Percentiles rank a stretch among this genome's conserved stretches.
Evolutionary conservation across 495 filamentous ascomycete genomes (phyloP).

Genomic region (Trichocladium antarcticum): DNA sequence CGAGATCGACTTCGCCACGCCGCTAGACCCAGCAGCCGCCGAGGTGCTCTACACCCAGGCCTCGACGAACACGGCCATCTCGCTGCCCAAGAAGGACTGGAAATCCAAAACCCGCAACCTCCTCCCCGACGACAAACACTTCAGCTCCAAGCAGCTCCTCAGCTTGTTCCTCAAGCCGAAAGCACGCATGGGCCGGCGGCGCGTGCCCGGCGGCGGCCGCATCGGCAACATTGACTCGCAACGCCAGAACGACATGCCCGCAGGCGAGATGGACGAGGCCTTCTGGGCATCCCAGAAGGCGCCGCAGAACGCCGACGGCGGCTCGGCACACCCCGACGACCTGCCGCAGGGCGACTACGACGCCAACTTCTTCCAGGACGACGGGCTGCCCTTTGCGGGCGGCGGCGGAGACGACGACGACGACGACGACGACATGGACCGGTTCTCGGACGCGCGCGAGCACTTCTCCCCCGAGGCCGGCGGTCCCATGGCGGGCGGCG

Average conservation of each 20-base stretch:
- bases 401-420: slow-evolving; percentile 50
- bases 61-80: slow-evolving; percentile 67
- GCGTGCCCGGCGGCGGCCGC: slow-evolving; percentile 16
- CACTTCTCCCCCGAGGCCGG: slow-evolving; percentile 70
- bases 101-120: slow-evolving; percentile 87
- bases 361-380: slow-evolving; percentile 95
- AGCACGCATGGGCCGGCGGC: slow-evolving; percentile 54
- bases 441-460: slow-evolving; percentile 86
- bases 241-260: slow-evolving; percentile 44
- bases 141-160: slow-evolving; percentile 83
- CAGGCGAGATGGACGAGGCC: slow-evolving; percentile 80
- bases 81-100: slow-evolving; percentile 84
- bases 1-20: slow-evolving; percentile 76
- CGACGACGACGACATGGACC: slow-evolving; percentile 64
- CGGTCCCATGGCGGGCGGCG: slow-evolving; percentile 32
- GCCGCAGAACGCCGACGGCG: slow-evolving; percentile 20
- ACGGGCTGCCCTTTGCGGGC: slow-evolving; percentile 66
- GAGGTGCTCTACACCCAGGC: slow-evolving; percentile 78
- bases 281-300: slow-evolving; percentile 84
- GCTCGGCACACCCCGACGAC: slow-evolving; percentile 27
- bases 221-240: slow-evolving; percentile 25
- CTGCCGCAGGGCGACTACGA: slow-evolving; percentile 67
- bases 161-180: slow-evolving; percentile 91
- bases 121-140: slow-evolving; percentile 95
- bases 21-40: slow-evolving; percentile 57